Evolutionary conservation across 768 basidiomycete genomes (phyloP).

Genomic region (Lactarius indigo): DNA sequence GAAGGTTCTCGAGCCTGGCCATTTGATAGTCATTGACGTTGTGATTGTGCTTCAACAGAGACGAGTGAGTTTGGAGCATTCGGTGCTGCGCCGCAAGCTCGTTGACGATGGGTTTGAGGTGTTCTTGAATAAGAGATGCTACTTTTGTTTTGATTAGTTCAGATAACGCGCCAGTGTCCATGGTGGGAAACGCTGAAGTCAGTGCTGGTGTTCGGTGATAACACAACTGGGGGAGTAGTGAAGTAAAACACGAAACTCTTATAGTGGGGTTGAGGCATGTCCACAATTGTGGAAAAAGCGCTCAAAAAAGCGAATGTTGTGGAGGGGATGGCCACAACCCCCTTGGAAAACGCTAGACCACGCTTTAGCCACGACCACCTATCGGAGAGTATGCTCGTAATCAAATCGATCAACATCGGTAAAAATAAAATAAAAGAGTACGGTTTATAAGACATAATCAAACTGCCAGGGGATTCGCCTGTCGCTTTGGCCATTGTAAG

Average conservation of each 20-base stretch:
- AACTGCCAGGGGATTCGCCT: too few relatives aligned
- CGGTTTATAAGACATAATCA: too few relatives aligned
- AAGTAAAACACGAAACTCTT: background rate
- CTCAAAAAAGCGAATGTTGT: too few relatives aligned
- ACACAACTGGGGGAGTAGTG: background rate
- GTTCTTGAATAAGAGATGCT: slow-evolving; percentile 13
- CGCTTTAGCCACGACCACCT: too few relatives aligned
- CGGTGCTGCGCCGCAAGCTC: slow-evolving; percentile 14
- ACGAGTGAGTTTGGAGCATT: slow-evolving; percentile 3
- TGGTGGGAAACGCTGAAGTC: background rate
- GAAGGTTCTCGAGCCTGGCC: slow-evolving; percentile 16
- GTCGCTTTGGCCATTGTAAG: too few relatives aligned
- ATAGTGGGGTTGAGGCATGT: background rate
- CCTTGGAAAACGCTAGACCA: too few relatives aligned
- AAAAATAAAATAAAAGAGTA: too few relatives aligned
- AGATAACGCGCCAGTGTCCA: background rate
- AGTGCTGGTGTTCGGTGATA: background rate
- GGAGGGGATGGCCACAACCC: too few relatives aligned
- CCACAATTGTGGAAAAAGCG: too few relatives aligned
- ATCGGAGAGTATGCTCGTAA: too few relatives aligned
- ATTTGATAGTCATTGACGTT: slow-evolving; percentile 19
- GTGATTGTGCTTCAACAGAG: slow-evolving; percentile 14
- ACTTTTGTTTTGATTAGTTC: slow-evolving; percentile 13
- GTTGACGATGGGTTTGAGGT: slow-evolving; percentile 14
- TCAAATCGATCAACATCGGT: too few relatives aligned